phyloP scores from a whole-genome alignment of 169 alveolate genomes.

The Eimeria acervulina region DNA sequence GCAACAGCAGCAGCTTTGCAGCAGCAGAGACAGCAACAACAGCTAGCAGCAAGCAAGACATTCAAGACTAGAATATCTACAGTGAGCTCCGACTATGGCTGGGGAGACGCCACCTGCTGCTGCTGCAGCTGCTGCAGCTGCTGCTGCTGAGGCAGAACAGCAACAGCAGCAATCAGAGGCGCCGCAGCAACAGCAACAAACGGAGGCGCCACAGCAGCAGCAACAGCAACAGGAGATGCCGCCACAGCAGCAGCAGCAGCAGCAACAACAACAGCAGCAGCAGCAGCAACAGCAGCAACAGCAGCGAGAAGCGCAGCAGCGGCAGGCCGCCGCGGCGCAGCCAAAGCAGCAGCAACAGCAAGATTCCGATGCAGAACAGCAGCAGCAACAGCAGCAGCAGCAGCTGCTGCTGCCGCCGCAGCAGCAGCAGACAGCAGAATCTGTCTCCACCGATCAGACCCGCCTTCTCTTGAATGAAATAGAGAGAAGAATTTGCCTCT shows the following conservation, averaged over 20 bases:
- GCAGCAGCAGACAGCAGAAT: conserved; percentile 13
- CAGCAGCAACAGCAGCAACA: too few relatives aligned
- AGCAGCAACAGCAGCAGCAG: conserved; percentile 18
- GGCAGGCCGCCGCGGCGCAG: too few relatives aligned
- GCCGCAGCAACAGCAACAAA: background rate
- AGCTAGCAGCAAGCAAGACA: background rate
- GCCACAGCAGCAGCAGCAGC: background rate
- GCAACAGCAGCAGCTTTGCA: background rate
- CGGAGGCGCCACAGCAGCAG: background rate
- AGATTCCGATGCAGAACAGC: background rate
- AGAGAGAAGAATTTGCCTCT: conserved; percentile 7
- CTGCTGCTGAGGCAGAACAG: conserved; percentile 17
- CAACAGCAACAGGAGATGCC: background rate
- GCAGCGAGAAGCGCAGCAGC: too few relatives aligned
- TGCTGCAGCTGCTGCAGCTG: background rate
- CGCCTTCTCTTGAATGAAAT: background rate
- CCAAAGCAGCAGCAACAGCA: background rate
- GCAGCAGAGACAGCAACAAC: conserved; percentile 2
- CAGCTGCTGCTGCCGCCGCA: background rate
- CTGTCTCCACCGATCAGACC: background rate
- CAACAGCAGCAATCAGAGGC: too few relatives aligned
- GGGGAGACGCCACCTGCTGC: background rate
- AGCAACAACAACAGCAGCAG: background rate
- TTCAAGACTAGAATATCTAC: background rate
- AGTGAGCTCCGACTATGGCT: background rate